These are phyloP conservation scores for Condylostoma magnum DNA, from an alignment of 169 alveolate genomes.

Conservation along the genomic window DNA sequence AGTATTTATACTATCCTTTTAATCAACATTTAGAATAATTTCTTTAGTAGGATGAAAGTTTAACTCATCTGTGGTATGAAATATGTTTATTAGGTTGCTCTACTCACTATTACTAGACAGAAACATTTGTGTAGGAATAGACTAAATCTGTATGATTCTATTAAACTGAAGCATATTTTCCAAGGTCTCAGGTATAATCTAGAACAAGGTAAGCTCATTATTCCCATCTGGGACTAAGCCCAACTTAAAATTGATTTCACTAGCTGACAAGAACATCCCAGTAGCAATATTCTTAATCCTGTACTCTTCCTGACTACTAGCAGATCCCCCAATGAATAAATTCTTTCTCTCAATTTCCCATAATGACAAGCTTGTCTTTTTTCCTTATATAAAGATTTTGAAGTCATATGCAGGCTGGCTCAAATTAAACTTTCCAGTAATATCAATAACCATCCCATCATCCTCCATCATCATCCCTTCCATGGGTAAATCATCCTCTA, in stretches of 20 bases:
- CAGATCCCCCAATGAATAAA: conserved; percentile 16
- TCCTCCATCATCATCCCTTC: too few species aligned
- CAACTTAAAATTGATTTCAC: background rate
- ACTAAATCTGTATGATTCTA: background rate
- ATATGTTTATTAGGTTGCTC: too few species aligned
- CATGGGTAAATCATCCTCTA: background rate
- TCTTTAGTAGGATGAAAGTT: background rate
- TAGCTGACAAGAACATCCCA: background rate
- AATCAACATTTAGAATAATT: background rate
- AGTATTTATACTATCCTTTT: background rate
- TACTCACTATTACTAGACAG: background rate
- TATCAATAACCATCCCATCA: too few species aligned
- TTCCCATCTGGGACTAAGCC: background rate
- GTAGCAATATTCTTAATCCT: conserved; percentile 13
- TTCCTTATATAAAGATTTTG: conserved; percentile 2
- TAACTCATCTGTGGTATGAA: background rate
- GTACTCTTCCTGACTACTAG: background rate
- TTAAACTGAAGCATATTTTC: background rate
- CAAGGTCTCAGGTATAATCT: background rate
- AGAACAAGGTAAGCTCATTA: background rate
- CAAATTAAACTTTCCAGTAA: too few species aligned
- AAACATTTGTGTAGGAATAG: background rate
- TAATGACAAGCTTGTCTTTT: conserved; percentile 7
- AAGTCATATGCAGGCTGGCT: too few species aligned
- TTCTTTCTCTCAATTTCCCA: conserved; percentile 19